Evolutionary conservation across 306 rosid genomes (phyloP), one percentile per base, ranked within the genome.

Genomic region (Glycine latifolia): DNA sequence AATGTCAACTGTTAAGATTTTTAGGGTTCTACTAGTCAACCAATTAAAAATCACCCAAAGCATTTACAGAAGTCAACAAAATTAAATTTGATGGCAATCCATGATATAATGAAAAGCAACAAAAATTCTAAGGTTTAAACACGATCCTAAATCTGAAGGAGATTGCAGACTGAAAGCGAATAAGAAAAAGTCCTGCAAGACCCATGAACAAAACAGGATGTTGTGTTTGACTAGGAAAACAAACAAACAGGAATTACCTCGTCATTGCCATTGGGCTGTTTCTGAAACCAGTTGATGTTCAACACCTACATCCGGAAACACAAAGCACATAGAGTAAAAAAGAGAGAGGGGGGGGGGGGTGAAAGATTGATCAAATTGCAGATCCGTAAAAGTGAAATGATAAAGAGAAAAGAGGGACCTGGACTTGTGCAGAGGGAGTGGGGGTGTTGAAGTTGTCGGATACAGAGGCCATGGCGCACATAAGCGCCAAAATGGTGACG

Each of bases 201-300:
- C 44, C 44, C 7, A 39, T 39, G 1, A 39, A 39, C 6, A 0
- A 41, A 8, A 2, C 8, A 39, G 35, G 8, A 44, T 0, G 73
- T 8, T 14, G 37, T 15, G 47, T 67, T 67, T 15, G 54, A 67
- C 7, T 17, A 17, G 55, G 12, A 50, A 81, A 65, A 16, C 1
- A 15, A 48, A 54, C 10, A 16, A 6, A 6, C 1, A 41, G 62
- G 14, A 78, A 52, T 49, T 79, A 95, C 99, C 94, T 95, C 99
- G 67, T 93, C 98, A 55, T 95, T 89, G 81, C 97, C 97, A 74
- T 87, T 86, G 11, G 93, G 93, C 87, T 95, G 99, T 91, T 91
- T 91, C 89, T 89, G 96, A 69, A 93, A 93, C 99, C 97, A 89
- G 79, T 91, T 90, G 63, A 91, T 87, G 49, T 90, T 90, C 91